These are phyloP conservation scores for Arthrobotrys megalospora DNA, from an alignment of 2,329 filamentous ascomycete genomes.

Conservation along the genomic window DNA sequence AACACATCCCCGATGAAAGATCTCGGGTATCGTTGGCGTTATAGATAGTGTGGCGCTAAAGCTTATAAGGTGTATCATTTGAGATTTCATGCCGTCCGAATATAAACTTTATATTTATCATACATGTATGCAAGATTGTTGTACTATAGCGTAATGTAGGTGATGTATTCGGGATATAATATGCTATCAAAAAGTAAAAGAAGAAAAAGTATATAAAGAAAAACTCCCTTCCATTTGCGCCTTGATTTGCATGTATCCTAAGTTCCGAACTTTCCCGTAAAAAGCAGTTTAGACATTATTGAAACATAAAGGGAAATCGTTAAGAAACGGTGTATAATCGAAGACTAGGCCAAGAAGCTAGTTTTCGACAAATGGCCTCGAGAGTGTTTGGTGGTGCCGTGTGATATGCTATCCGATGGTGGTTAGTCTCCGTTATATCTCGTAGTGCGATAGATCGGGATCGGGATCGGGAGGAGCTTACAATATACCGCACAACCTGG, in stretches of 20 bases:
- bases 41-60: too few relatives aligned
- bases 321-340: neutral
- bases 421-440: neutral
- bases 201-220: neutral
- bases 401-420: constrained; percentile 41
- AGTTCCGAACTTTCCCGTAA: neutral
- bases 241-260: neutral
- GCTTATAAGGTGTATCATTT: neutral
- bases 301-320: constrained; percentile 1
- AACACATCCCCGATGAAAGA: constrained; percentile 14
- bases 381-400: constrained; percentile 51
- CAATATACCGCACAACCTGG: constrained; percentile 59
- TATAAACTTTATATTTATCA: neutral
- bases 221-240: constrained; percentile 18
- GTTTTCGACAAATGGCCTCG: constrained; percentile 31
- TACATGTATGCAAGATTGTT: neutral
- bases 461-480: constrained; percentile 11
- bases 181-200: constrained; percentile 1
- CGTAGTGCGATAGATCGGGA: neutral
- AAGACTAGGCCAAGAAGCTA: constrained; percentile 13
- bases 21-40: neutral
- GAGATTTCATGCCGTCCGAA: neutral
- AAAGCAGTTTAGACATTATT: constrained; percentile 5
- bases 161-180: constrained; percentile 7
- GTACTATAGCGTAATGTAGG: neutral